A percentile compares a stretch with the other conserved stretches of the same genome.
Conservation (phyloP, 805 yeast genomes). For the Blastobotrys americana region DNA sequence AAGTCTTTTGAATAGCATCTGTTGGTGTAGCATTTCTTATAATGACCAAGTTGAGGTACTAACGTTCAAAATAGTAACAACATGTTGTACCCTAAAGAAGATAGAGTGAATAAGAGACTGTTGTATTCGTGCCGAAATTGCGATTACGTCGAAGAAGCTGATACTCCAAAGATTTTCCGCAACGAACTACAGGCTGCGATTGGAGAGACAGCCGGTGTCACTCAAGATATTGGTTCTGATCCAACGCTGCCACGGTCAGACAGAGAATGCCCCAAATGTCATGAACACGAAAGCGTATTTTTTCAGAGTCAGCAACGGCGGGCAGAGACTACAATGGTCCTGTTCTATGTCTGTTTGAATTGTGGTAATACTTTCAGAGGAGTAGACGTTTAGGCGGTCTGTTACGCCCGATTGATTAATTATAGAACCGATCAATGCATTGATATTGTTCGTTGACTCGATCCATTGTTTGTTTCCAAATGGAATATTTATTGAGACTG, state of each 20-base stretch:
- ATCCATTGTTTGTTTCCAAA: too few species aligned
- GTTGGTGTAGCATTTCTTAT: neutral
- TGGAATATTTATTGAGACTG: too few species aligned
- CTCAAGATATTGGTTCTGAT: slow-evolving; percentile 89
- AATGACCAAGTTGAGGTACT: neutral
- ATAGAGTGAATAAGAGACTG: slow-evolving; percentile 64
- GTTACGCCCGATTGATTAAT: too few species aligned
- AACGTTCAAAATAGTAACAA: slow-evolving; percentile 57
- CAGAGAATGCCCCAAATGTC: slow-evolving; percentile 87
- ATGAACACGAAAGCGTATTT: slow-evolving; percentile 83
- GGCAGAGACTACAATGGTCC: slow-evolving; percentile 84
- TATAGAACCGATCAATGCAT: too few species aligned
- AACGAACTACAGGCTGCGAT: slow-evolving; percentile 88
- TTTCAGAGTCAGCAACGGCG: slow-evolving; percentile 95
- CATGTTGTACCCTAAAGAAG: slow-evolving; percentile 97
- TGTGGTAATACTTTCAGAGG: slow-evolving; percentile 64
- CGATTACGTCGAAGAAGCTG: slow-evolving; percentile 86
- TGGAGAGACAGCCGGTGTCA: slow-evolving; percentile 94
- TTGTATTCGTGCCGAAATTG: slow-evolving; percentile 93
- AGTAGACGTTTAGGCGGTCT: slow-evolving; percentile 11
- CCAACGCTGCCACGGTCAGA: slow-evolving; percentile 97
- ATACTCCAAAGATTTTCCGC: slow-evolving; percentile 73
- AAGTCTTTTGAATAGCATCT: slow-evolving; percentile 16
- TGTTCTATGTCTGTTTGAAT: slow-evolving; percentile 69
- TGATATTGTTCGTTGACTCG: too few species aligned